Percentiles rank a stretch among this genome's conserved stretches.
Evolutionary conservation across 495 filamentous ascomycete species (phyloP).

Genomic region (Opeltia flavorubescens): DNA sequence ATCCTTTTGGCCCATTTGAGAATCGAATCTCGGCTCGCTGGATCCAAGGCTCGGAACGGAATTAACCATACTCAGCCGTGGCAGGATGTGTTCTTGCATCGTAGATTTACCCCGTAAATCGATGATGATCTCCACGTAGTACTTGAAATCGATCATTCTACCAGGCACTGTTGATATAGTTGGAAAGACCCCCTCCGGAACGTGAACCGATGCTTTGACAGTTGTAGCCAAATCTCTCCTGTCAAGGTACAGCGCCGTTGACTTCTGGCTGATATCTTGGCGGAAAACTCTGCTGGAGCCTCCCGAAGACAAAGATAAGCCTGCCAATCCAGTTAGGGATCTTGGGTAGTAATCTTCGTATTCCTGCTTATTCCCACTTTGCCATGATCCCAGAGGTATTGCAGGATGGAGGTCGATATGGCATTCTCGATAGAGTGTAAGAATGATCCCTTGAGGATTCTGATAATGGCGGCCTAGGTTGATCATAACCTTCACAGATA

Average conservation of each 20-base stretch:
- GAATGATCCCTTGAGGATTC: constrained; percentile 80
- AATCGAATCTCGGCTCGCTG: constrained; percentile 26
- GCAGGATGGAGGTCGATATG: constrained; percentile 78
- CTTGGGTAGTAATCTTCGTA: constrained; percentile 78
- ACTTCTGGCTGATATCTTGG: constrained; percentile 80
- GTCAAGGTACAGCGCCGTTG: constrained; percentile 75
- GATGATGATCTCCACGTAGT: constrained; percentile 81
- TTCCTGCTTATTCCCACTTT: constrained; percentile 47
- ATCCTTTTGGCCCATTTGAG: constrained; percentile 28
- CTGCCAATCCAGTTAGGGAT: constrained; percentile 56
- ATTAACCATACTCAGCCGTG: constrained; percentile 40
- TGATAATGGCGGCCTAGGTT: constrained; percentile 77
- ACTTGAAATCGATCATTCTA: constrained; percentile 84
- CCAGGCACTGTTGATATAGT: constrained; percentile 82
- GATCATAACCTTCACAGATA: constrained; percentile 67
- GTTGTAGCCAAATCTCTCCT: constrained; percentile 60
- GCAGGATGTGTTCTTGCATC: constrained; percentile 45
- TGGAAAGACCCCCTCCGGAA: constrained; percentile 84
- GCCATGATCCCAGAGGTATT: constrained; percentile 43
- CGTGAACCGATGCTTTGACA: constrained; percentile 65
- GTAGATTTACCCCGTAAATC: constrained; percentile 81
- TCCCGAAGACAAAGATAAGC: constrained; percentile 65
- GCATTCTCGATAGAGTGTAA: constrained; percentile 84
- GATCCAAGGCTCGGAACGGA: constrained; percentile 31
- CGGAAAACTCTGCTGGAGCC: constrained; percentile 78